phyloP scores from a whole-genome alignment of 208 protist genomes.

The Lotmaria passim region DNA sequence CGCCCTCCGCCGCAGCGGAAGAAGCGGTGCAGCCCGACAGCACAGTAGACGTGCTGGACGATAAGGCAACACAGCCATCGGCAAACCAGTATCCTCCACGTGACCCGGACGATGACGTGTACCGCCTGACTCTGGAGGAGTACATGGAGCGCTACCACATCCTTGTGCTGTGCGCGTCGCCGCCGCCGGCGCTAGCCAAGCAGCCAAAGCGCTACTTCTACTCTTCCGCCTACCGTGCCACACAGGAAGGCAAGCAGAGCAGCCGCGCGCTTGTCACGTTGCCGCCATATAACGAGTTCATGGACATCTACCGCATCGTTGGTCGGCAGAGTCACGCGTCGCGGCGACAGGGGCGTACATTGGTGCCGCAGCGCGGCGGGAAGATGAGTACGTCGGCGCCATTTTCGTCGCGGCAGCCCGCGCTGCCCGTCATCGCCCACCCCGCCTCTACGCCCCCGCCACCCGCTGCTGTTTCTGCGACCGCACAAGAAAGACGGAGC shows the following conservation, averaged over 20 bases:
- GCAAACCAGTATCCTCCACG: background rate
- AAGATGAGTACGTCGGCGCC: background rate
- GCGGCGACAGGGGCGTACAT: background rate
- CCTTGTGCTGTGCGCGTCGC: slow-evolving; percentile 10
- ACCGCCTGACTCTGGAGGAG: slow-evolving; percentile 4
- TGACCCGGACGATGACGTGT: slow-evolving; percentile 1
- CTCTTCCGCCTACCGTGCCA: slow-evolving; percentile 26
- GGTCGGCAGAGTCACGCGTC: slow-evolving; percentile 6
- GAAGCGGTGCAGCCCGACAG: background rate
- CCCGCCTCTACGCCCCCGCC: background rate
- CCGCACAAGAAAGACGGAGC: background rate
- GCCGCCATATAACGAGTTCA: slow-evolving; percentile 85
- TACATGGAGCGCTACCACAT: slow-evolving; percentile 26
- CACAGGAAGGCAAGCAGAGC: slow-evolving; percentile 11
- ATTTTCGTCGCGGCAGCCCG: background rate
- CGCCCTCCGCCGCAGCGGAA: background rate
- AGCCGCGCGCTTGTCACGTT: slow-evolving; percentile 66
- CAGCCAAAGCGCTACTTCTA: slow-evolving; percentile 71
- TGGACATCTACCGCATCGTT: slow-evolving; percentile 82
- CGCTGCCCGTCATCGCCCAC: slow-evolving; percentile 9
- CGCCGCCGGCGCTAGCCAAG: slow-evolving; percentile 38
- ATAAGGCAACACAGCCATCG: background rate
- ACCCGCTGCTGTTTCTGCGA: background rate
- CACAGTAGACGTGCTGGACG: background rate
- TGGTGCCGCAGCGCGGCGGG: background rate